Evolutionary conservation across 2,329 filamentous ascomycete genomes (phyloP).

Genomic region (Verticillium longisporum): DNA sequence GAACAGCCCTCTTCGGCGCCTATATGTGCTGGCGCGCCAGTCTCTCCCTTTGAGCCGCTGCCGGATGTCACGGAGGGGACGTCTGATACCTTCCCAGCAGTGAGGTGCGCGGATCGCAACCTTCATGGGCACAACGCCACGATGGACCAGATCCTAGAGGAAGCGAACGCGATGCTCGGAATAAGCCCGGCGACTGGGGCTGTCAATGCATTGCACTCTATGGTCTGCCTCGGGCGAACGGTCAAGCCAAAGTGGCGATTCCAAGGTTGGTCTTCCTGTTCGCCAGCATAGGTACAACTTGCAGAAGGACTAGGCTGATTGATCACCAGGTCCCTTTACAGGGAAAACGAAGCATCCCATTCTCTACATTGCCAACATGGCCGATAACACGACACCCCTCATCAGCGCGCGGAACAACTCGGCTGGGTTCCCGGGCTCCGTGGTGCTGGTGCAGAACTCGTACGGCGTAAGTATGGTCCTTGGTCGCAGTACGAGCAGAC

Average conservation of each 20-base stretch:
- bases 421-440: conserved; percentile 34
- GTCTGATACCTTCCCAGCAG: conserved; percentile 34
- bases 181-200: conserved; percentile 36
- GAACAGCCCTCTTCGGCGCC: conserved; percentile 6
- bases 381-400: conserved; percentile 42
- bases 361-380: conserved; percentile 35
- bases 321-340: conserved; percentile 14
- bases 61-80: conserved; percentile 23
- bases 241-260: conserved; percentile 33
- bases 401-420: conserved; percentile 37
- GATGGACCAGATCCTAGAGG: conserved; percentile 24
- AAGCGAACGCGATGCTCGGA: conserved; percentile 22
- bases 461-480: conserved; percentile 34
- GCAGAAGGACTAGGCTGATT: too few species aligned
- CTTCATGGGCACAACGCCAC: conserved; percentile 16
- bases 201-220: conserved; percentile 30
- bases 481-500: neutral
- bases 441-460: conserved; percentile 40
- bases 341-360: conserved; percentile 34
- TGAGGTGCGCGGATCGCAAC: conserved; percentile 37
- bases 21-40: conserved; percentile 21
- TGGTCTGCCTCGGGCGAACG: conserved; percentile 29
- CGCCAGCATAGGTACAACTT: neutral
- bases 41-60: conserved; percentile 22
- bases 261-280: conserved; percentile 15